These are phyloP conservation scores for Euclidium syriacum DNA, from an alignment of 345 rosid genomes.

Conservation along the genomic window DNA sequence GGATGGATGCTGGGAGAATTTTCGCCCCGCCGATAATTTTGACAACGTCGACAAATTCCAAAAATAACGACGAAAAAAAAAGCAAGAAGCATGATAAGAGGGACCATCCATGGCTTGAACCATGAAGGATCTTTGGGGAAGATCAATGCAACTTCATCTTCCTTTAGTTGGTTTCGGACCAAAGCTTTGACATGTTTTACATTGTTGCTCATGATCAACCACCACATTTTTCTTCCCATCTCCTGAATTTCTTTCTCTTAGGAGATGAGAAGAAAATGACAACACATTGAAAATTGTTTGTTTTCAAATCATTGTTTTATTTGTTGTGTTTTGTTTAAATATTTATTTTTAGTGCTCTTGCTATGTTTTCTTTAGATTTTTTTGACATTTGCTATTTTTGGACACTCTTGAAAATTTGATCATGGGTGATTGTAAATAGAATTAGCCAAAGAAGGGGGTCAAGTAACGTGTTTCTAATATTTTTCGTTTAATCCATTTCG, in stretches of 20 bases:
- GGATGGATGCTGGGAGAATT: slow-evolving; percentile 32
- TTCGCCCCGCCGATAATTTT: slow-evolving; percentile 24
- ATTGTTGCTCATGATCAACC: neutral
- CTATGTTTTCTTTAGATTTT: slow-evolving; percentile 2
- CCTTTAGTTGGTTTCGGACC: neutral
- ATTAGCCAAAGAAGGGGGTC: neutral
- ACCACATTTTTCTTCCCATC: slow-evolving; percentile 9
- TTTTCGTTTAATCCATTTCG: neutral
- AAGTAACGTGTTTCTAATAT: neutral
- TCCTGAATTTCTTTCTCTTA: neutral
- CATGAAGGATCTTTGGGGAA: slow-evolving; percentile 27
- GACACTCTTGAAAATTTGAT: neutral
- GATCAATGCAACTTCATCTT: slow-evolving; percentile 23
- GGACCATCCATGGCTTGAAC: slow-evolving; percentile 29
- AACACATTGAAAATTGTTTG: neutral
- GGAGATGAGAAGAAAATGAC: slow-evolving; percentile 18
- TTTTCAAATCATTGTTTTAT: neutral
- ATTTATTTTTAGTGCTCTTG: slow-evolving; percentile 18
- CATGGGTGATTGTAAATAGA: neutral
- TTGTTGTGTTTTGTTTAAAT: neutral
- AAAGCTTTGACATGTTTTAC: slow-evolving; percentile 1
- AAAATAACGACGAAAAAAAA: neutral
- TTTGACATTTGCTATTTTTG: slow-evolving; percentile 4
- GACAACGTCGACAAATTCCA: slow-evolving; percentile 12
- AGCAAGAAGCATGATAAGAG: slow-evolving; percentile 1